Percentiles rank a stretch among this genome's conserved stretches.
Evolutionary conservation across 208 protist species (phyloP).

Genomic region (Acanthamoeba healyi): DNA sequence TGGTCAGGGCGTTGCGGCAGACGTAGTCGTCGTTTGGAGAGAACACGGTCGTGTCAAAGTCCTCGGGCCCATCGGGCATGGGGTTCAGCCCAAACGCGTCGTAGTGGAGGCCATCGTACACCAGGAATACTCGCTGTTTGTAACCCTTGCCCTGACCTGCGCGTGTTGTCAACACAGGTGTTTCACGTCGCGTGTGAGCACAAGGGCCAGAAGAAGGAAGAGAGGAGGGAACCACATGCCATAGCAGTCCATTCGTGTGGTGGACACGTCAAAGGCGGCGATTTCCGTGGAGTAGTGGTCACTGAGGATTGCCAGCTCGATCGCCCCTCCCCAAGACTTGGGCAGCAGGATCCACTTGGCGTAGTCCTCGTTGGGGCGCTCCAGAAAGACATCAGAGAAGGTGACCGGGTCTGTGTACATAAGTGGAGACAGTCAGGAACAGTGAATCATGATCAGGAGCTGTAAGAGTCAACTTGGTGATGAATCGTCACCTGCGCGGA

Average conservation of each 20-base stretch:
- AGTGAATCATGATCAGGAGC: not conserved
- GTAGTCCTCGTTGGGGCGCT: slow-evolving; percentile 20
- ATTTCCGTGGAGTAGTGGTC: slow-evolving; percentile 78
- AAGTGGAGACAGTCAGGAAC: no score
- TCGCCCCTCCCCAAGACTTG: slow-evolving; percentile 75
- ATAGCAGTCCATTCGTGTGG: slow-evolving; percentile 73
- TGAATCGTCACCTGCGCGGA: not conserved
- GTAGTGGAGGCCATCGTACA: slow-evolving; percentile 76
- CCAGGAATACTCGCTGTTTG: not conserved
- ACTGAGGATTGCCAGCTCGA: slow-evolving; percentile 74
- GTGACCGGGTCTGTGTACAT: slow-evolving; percentile 60
- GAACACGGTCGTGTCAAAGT: slow-evolving; percentile 73
- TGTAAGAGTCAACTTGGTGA: not conserved
- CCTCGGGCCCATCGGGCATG: not conserved
- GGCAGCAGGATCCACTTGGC: slow-evolving; percentile 64
- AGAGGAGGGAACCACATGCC: not conserved
- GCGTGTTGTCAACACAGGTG: no score
- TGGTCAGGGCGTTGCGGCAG: not conserved
- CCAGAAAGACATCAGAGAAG: slow-evolving; percentile 68
- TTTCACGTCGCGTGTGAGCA: no score
- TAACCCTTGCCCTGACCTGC: slow-evolving; percentile 14
- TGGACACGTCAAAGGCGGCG: slow-evolving; percentile 63
- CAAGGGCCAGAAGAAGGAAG: not conserved
- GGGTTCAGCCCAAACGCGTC: slow-evolving; percentile 13
- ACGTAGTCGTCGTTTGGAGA: slow-evolving; percentile 20